Base-by-base conservation (phyloP, 495 filamentous ascomycete species). In the Hypoxylon cercidicola region DNA sequence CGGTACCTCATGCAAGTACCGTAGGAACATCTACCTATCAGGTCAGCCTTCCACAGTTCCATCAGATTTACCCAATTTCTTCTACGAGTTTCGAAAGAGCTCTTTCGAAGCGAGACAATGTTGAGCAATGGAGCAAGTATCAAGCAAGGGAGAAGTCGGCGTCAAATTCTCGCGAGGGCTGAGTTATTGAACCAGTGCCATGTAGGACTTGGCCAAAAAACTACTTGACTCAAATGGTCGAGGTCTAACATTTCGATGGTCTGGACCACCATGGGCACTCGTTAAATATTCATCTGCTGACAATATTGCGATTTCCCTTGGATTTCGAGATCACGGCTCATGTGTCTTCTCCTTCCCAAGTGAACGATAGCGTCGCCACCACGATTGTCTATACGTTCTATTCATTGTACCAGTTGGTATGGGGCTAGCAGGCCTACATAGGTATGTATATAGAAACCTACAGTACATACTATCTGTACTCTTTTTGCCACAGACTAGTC, bases 141-240 rank as follows among this genome's bases (percentile, higher is more conserved):
- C 64, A 66, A 52, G 60, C 60, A 64, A 68, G 65, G 60, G 65
- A 48, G 20, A 21, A n/a, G 4, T 19, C 40, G 40, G 40, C 40
- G 44, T 19, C 39, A 16, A 37, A 30, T 34, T 55, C 56, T 47
- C 32, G 55, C 30, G 21, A 45, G 35, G 21, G 20, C 40, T 41
- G 21, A 12, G 30, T 32, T 16, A 47, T n/a, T n/a, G 51, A n/a
- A 11, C 34, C 35, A 25, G 20, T 35, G 16, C 49, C 35, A 53
- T 39, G n/a, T 32, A 15, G 37, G 41, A 64, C 44, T 37, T 43
- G 25, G 28, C 32, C 40, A 45, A 18, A 47, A 32, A 25, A 25
- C 37, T 46, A 21, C 45, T 52, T 35, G 52, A 46, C 50, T 47
- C 4, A 16, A 12, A n/a, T 54, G 57, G 57, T 56, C 64, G 46